Evolutionary conservation across 768 basidiomycete species (phyloP), one percentile per base, ranked within the genome.

Genomic region (Gloeophyllum trabeum): DNA sequence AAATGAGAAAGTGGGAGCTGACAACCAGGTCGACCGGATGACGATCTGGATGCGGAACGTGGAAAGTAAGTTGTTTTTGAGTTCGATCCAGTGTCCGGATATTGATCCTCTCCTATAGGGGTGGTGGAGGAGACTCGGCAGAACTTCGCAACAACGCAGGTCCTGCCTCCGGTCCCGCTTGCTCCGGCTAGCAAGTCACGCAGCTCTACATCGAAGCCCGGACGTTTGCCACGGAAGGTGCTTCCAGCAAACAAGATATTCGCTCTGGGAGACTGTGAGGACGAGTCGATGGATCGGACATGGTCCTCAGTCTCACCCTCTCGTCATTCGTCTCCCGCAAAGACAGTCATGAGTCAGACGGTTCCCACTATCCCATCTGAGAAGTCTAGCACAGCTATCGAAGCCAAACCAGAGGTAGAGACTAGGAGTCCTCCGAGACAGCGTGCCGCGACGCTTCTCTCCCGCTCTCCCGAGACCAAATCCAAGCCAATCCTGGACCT

Each of bases 81-180:
- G 28, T 16, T 32, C 16, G 10, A 10, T 10, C 16, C 10, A 32
- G 16, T 16, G 10, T 32, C 28, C 10, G 10, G 28, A 37, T 3
- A 13, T 34, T 48, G 18, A 37, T n/a, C 2, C 3, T 7, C 7
- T 32, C 16, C 36, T 48, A 39, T 57, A 89, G 86, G 75, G 63
- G 85, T 88, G 13, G 81, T 88, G 5, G 81, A 87, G 53, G 88
- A 88, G 51, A 78, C 86, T 12, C 70, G 80, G 32, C 76, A 81
- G 54, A 81, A 73, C 43, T 89, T 90, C 52, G 65, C 64, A 0
- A 63, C 61, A 19, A 64, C 55, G 50, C 64, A 38, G 57, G 66
- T 28, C 59, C 69, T 79, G 35, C 78, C 80, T 6, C 69, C 82
- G 12, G 70, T 85, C 21, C 82, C 84, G 1, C 61, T 79, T 13